Conservation (phyloP, 805 yeast species). For the Lipomyces kockii region DNA sequence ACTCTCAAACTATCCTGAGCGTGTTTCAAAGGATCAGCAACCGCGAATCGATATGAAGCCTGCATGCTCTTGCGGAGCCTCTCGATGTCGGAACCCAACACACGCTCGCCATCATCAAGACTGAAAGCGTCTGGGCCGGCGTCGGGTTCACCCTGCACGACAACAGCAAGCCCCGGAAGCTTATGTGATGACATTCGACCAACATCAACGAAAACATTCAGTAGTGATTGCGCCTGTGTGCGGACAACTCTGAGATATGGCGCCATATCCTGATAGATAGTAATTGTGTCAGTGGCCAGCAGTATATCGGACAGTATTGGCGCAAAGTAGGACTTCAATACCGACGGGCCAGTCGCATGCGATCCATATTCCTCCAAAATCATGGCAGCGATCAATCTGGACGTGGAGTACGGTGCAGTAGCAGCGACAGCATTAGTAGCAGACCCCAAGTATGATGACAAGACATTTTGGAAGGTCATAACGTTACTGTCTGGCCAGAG, state of each 20-base stretch:
- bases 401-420: conserved; percentile 70
- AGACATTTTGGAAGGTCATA: conserved; percentile 22
- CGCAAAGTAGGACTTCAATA: conserved; percentile 17
- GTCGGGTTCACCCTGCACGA: conserved; percentile 91
- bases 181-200: conserved; percentile 74
- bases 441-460: conserved; percentile 19
- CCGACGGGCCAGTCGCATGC: conserved; percentile 10
- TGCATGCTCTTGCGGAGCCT: conserved; percentile 65
- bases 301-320: conserved; percentile 17
- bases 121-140: conserved; percentile 95
- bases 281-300: conserved; percentile 39
- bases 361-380: conserved; percentile 64
- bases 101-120: conserved; percentile 72
- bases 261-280: conserved; percentile 78
- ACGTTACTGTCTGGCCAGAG: conserved; percentile 32
- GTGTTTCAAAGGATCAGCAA: conserved; percentile 76
- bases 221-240: conserved; percentile 81
- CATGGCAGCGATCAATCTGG: conserved; percentile 71
- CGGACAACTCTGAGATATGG: conserved; percentile 85
- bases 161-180: conserved; percentile 81
- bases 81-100: conserved; percentile 66
- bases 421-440: not conserved
- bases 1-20: conserved; percentile 68
- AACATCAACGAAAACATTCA: conserved; percentile 73
- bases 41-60: conserved; percentile 70